phyloP scores from a whole-genome alignment of 495 filamentous ascomycete species.

The Haplographium delicatum region DNA sequence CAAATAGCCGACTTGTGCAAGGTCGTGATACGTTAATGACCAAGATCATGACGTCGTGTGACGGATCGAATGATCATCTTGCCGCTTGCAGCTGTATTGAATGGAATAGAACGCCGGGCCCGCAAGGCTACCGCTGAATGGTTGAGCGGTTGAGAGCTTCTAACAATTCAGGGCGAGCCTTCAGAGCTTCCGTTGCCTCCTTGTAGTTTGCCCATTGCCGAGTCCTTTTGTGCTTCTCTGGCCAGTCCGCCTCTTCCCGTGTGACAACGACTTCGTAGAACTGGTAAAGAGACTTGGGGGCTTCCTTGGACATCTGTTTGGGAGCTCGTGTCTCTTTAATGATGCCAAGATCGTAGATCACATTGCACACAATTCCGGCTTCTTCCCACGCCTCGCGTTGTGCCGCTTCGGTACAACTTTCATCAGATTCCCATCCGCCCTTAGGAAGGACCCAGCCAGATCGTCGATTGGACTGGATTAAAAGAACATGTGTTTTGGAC shows the following conservation, averaged over 20 bases:
- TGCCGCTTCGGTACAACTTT: conserved; percentile 54
- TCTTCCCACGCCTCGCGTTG: conserved; percentile 95
- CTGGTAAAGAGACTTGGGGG: conserved; percentile 72
- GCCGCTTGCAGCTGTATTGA: not conserved
- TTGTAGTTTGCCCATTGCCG: conserved; percentile 84
- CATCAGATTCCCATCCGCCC: conserved; percentile 95
- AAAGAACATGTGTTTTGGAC: conserved; percentile 73
- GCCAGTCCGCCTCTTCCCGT: conserved; percentile 80
- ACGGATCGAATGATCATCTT: too few species aligned
- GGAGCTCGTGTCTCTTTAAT: conserved; percentile 61
- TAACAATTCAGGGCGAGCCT: conserved; percentile 76
- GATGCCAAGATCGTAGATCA: conserved; percentile 76
- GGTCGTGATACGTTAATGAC: not conserved
- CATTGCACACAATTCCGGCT: conserved; percentile 79
- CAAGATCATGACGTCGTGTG: too few species aligned
- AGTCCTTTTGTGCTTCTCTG: conserved; percentile 85
- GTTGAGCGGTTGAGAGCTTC: conserved; percentile 50
- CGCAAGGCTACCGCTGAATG: conserved; percentile 25
- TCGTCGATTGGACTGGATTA: conserved; percentile 87
- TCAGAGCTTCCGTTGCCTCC: conserved; percentile 72
- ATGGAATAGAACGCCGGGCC: conserved; percentile 22
- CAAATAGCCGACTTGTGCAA: not conserved
- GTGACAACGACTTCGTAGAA: conserved; percentile 86
- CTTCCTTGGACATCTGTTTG: conserved; percentile 47
- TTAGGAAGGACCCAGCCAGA: conserved; percentile 94